Evolutionary conservation across 306 rosid genomes (phyloP), one percentile per base, ranked within the genome.

Genomic region (Pueraria montana): DNA sequence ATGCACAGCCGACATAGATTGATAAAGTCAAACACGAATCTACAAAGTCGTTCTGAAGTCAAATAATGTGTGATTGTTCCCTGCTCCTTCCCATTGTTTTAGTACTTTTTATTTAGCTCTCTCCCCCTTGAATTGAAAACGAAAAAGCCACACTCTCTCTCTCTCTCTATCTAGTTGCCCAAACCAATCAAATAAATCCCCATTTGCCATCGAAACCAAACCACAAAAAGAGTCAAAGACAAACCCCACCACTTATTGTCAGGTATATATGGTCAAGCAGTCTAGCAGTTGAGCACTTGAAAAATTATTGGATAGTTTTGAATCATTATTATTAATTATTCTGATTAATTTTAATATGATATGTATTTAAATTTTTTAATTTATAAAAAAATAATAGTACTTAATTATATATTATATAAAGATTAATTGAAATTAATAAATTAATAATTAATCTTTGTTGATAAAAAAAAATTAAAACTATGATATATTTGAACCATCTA

Each of bases 11-110:
- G 76, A 66, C 76, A 52, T n/a, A 56, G 70, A 21, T 40, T 27
- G 71, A 80, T 61, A 56, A 63, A 84, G 83, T 71, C 75, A 34
- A 6, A 34, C 0, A 73, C 4, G 77, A 76, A 76, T 68, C 23
- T 76, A 14, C 24, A 20, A 63, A 84, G 83, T 71, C 75, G 7
- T 27, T 18, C 8, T 8, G 9, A 63, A 72, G 87, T 78, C 87
- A 78, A 72, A 78, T 42, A 53, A 66, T 40, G 67, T 65, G 81
- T 24, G 20, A 67, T 67, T 27, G 4, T 34, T 68, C 34, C 2
- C 4, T 26, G 45, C 36, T 46, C 6, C 34, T 32, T 34, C 21
- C 82, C 75, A 32, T 48, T 63, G 74, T 53, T 74, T 73, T 27
- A 2, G 2, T n/a, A n/a, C 46, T 65, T 71, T 34, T 27, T 1